Evolutionary conservation across 2,329 filamentous ascomycete genomes (phyloP), one percentile per base, ranked within the genome.

Genomic region (Aspergillus sp.): DNA sequence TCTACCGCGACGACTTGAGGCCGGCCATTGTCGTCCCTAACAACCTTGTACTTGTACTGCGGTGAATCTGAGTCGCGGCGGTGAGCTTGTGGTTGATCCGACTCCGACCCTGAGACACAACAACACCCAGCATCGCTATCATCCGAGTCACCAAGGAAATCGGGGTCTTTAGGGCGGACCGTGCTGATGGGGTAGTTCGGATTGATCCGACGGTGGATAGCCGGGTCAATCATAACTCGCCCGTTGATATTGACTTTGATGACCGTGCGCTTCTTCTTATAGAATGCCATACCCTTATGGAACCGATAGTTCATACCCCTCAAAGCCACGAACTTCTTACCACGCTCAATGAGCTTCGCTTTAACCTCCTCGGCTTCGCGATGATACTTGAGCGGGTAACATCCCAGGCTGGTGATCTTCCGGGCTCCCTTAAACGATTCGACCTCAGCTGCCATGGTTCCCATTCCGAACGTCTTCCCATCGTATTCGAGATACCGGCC

Each of bases 201-300:
- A 67, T 95, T 91, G 74, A 94, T 91, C 38, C 91, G 87, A 8
- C 92, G 87, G 77, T 96, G 93, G 47, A 91, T 91, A 3, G 87
- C 87, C 0, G 92, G 87, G 71, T 97, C 93, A 25, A 97, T 83
- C 92, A 97, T 97, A 65, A 96, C 85, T 31, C 93, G 88, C 19
- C 92, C 91, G 65, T 93, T 92, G 74, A 96, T 89, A 71, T 92
- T 92, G 76, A 96, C 89, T 74, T 92, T 94, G 72, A 91, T 80
- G 15, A 91, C 81, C 61, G 83, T 81, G 69, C 89, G 89, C 80
- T 92, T 92, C 75, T 90, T 89, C 81, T 94, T 96, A 80, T 88
- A 87, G 76, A 92, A 96, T 0, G 91, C 92, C 79, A 96, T 87
- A 3, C 93, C 93, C 58, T 93, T 89, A 74, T 93, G 91, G 70